Conservation (phyloP, 2,329 filamentous ascomycete genomes). For the Colletotrichum musae region DNA sequence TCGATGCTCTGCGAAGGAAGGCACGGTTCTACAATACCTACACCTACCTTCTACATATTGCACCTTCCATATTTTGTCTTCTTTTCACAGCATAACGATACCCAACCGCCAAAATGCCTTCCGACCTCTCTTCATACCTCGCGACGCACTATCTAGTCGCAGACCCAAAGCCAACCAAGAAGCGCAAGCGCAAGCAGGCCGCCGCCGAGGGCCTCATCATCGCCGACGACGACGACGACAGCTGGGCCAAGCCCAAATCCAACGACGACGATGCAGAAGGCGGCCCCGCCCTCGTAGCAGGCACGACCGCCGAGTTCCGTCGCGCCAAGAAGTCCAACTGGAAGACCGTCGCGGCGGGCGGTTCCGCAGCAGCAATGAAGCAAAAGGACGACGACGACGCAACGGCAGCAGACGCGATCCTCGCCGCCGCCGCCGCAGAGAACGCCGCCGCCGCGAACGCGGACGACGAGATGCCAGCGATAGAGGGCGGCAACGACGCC, state of each 20-base stretch:
- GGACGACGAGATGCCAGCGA: slow-evolving; percentile 64
- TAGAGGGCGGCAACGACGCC: slow-evolving; percentile 58
- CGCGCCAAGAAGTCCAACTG: slow-evolving; percentile 84
- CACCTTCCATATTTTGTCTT: too few species aligned
- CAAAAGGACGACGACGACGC: slow-evolving; percentile 60
- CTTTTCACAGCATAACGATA: neutral
- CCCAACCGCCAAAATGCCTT: slow-evolving; percentile 58
- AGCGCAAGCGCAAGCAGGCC: slow-evolving; percentile 73
- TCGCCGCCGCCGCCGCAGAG: slow-evolving; percentile 80
- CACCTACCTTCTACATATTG: neutral
- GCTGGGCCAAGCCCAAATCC: slow-evolving; percentile 60
- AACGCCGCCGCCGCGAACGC: slow-evolving; percentile 64
- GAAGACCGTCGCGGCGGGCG: slow-evolving; percentile 76
- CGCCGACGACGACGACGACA: slow-evolving; percentile 73
- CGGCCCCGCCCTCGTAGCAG: slow-evolving; percentile 62
- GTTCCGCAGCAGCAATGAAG: slow-evolving; percentile 48
- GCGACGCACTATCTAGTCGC: slow-evolving; percentile 88
- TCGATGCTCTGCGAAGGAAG: neutral
- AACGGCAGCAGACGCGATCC: slow-evolving; percentile 83
- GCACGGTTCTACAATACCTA: neutral
- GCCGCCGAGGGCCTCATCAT: slow-evolving; percentile 70
- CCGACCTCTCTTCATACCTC: slow-evolving; percentile 84
- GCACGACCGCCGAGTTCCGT: slow-evolving; percentile 75
- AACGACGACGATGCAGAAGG: slow-evolving; percentile 70
- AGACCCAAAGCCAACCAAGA: slow-evolving; percentile 70